A percentile compares a stretch with the other conserved stretches of the same genome.
phyloP scores from a whole-genome alignment of 2,329 filamentous ascomycete genomes.

The Microsporum ferrugineum region DNA sequence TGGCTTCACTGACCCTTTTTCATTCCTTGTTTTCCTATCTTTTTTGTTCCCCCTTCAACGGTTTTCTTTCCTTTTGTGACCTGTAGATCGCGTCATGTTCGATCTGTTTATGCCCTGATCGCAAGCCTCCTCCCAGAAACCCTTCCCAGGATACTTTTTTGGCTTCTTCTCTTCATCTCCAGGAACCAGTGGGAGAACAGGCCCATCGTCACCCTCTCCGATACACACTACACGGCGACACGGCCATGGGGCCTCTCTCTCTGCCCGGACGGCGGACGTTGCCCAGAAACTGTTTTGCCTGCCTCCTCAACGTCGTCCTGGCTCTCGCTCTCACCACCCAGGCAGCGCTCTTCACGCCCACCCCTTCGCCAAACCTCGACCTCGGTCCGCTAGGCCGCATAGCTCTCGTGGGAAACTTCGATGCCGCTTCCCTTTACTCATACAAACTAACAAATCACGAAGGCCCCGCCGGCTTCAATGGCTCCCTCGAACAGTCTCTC shows the following conservation, averaged over 20 bases:
- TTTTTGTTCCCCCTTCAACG: constrained; percentile 1
- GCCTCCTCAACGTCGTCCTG: background rate
- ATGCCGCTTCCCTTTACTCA: constrained; percentile 80
- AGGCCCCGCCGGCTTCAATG: constrained; percentile 21
- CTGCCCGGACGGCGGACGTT: constrained; percentile 16
- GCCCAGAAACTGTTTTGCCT: background rate
- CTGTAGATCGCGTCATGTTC: background rate
- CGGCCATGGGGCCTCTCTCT: constrained; percentile 14
- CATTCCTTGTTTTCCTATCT: constrained; percentile 17
- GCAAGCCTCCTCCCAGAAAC: background rate
- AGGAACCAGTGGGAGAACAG: background rate
- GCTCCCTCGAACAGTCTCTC: constrained; percentile 55
- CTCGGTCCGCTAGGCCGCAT: constrained; percentile 68
- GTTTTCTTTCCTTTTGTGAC: constrained; percentile 2
- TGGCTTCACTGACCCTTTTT: background rate
- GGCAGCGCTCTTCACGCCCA: constrained; percentile 28
- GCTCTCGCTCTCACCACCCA: constrained; percentile 13
- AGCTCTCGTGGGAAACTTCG: constrained; percentile 78
- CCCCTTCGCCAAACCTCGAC: constrained; percentile 46
- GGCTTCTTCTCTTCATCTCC: background rate
- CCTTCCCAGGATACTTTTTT: background rate
- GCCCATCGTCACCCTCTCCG: too few species aligned
- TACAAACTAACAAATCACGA: constrained; percentile 68
- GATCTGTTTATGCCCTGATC: background rate
- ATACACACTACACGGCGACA: background rate